phyloP scores from a whole-genome alignment of 345 rosid genomes.

The Linum lewisii region DNA sequence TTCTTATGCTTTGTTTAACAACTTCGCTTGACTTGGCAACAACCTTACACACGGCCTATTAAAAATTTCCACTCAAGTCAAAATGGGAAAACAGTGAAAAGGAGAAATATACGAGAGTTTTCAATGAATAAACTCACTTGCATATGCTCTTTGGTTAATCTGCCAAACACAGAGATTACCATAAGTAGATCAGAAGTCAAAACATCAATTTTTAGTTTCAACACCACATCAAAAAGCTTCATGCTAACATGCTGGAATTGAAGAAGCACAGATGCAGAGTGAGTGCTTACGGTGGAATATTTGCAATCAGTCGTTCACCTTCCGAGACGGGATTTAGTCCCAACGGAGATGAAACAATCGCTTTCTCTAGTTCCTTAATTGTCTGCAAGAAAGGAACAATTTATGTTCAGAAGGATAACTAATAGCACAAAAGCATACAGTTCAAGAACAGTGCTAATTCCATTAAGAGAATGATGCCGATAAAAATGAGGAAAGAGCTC shows the following conservation, averaged over 20 bases:
- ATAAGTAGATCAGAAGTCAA: slow-evolving; percentile 12
- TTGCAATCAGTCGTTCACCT: slow-evolving; percentile 71
- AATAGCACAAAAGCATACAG: background rate
- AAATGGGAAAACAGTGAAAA: background rate
- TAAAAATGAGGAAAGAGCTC: background rate
- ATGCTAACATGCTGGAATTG: background rate
- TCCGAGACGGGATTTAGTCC: slow-evolving; percentile 82
- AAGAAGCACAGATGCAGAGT: background rate
- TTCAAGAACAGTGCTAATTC: background rate
- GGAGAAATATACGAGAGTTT: background rate
- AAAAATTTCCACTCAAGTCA: slow-evolving; percentile 4
- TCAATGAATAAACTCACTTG: slow-evolving; percentile 38
- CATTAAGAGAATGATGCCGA: background rate
- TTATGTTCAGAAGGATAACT: background rate
- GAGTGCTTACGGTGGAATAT: slow-evolving; percentile 65
- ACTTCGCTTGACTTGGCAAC: slow-evolving; percentile 82
- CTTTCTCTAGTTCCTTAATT: slow-evolving; percentile 65
- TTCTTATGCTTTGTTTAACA: slow-evolving; percentile 85
- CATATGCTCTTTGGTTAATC: slow-evolving; percentile 90
- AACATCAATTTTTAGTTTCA: background rate
- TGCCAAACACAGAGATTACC: slow-evolving; percentile 21
- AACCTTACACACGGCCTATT: slow-evolving; percentile 82
- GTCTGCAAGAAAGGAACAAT: slow-evolving; percentile 36
- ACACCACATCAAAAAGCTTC: background rate
- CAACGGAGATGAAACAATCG: slow-evolving; percentile 78